Base-by-base conservation (phyloP, 306 rosid genomes). In the Castanea sativa region DNA sequence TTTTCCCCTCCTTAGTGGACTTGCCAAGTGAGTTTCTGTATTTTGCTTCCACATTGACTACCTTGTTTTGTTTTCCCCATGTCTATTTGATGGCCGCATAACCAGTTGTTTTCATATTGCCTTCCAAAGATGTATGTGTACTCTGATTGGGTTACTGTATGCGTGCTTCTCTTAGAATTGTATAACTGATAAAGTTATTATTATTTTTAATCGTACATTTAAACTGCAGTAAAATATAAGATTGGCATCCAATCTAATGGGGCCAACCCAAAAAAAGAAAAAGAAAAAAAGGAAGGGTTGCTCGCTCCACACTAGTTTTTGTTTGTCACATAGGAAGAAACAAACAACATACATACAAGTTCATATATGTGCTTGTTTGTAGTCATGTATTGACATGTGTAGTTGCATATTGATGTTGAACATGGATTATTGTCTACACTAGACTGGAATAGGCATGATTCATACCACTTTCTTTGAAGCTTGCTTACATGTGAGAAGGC, bases 1-100 rank as follows among this genome's bases (percentile, higher is more conserved):
- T 94, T 83, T 89, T 94, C 84, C 93, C 92, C 14, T 78, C 84
- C 38, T 78, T 92, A 80, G 75, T 92, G 79, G 99, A 95, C 89
- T 85, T 95, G 84, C 99, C 99, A 43, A 88, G 99, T 95, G 90
- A 78, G 97, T 88, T 41, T 51, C 73, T 79, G 74, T 67, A 76
- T 60, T 60, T 33, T 32, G 27, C 33, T 57, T 73, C n/a, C 21
- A 30, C 1, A 4, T 25, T 73, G 27, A 53, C 49, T 58, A 64
- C 18, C 13, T 35, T 33, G 23, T 41, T 64, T 49, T 32, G 57
- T 51, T 3, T 72, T 60, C 19, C 12, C 20, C 5, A 20, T 70
- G 65, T 45, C 63, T 75, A 23, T 52, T 71, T 38, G 83, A 21
- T 67, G 41, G 72, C 11, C 11, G 8, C 25, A 10, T 49, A 3